Evolutionary conservation across 1,139 yeast species (phyloP).

Genomic region (Saccharomyces pastorianus): DNA sequence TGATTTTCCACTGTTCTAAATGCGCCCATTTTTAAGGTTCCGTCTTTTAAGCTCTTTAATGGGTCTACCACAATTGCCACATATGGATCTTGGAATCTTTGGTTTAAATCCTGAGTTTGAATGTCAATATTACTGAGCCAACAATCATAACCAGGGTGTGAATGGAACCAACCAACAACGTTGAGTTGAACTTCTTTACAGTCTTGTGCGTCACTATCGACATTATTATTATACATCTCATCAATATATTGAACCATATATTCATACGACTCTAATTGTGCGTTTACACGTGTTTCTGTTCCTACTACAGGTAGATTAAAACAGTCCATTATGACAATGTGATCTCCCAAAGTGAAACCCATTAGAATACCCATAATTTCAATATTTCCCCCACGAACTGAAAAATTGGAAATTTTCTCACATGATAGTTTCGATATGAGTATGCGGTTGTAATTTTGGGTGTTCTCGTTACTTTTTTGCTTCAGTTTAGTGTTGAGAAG

Average conservation of each 20-base stretch:
- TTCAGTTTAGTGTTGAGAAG: not conserved
- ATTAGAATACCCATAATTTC: conserved; percentile 95
- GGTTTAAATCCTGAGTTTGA: conserved; percentile 77
- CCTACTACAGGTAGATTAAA: conserved; percentile 92
- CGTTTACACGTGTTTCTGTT: conserved; percentile 91
- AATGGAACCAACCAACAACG: conserved; percentile 91
- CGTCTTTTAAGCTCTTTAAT: conserved; percentile 53
- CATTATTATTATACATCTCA: conserved; percentile 41
- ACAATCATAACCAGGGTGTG: conserved; percentile 96
- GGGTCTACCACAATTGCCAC: conserved; percentile 87
- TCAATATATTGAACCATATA: conserved; percentile 82
- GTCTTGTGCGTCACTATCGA: conserved; percentile 34
- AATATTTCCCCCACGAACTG: conserved; percentile 74
- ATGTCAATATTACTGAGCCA: conserved; percentile 90
- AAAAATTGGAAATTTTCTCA: conserved; percentile 74
- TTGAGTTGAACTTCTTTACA: conserved; percentile 34
- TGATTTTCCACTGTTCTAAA: conserved; percentile 62
- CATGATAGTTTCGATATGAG: conserved; percentile 69
- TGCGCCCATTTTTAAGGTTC: conserved; percentile 81
- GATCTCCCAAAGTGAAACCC: conserved; percentile 55
- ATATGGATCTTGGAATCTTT: conserved; percentile 84
- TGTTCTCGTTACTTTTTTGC: not conserved
- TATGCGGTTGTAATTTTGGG: conserved; percentile 45
- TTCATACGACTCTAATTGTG: conserved; percentile 88
- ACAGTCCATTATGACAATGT: conserved; percentile 69